Evolutionary conservation across 2,329 filamentous ascomycete genomes (phyloP).

Genomic region (Penicillium sp.): DNA sequence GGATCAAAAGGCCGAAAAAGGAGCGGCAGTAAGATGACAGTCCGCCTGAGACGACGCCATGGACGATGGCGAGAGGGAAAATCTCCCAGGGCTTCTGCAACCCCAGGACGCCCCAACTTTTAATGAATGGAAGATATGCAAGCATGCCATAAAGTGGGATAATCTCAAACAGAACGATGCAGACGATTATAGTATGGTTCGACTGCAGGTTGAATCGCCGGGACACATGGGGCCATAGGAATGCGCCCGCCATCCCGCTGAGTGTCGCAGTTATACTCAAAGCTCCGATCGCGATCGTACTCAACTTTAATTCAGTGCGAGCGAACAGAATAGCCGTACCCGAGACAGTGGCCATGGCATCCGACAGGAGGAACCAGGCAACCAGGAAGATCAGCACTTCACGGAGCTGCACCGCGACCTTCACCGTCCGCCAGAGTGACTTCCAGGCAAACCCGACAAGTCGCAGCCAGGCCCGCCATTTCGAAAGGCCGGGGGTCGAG

Average conservation of each 20-base stretch:
- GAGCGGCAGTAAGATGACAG: conserved; percentile 81
- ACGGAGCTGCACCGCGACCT: conserved; percentile 63
- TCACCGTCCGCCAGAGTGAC: conserved; percentile 69
- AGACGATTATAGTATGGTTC: conserved; percentile 80
- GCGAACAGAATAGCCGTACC: conserved; percentile 89
- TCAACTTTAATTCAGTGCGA: conserved; percentile 81
- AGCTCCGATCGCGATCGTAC: conserved; percentile 71
- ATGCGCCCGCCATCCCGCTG: conserved; percentile 74
- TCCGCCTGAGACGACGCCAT: conserved; percentile 81
- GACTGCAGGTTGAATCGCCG: conserved; percentile 62
- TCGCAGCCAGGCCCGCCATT: conserved; percentile 52
- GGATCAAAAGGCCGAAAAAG: conserved; percentile 81
- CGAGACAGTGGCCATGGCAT: conserved; percentile 84
- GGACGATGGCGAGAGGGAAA: conserved; percentile 79
- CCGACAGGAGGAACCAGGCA: conserved; percentile 86
- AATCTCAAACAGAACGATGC: conserved; percentile 79
- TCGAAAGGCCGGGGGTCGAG: conserved; percentile 7
- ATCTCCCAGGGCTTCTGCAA: conserved; percentile 89
- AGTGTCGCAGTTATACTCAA: conserved; percentile 84
- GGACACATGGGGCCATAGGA: conserved; percentile 75
- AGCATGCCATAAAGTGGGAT: conserved; percentile 84
- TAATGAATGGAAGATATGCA: conserved; percentile 73
- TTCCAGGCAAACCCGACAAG: conserved; percentile 78
- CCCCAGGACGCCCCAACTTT: conserved; percentile 66
- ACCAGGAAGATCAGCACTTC: conserved; percentile 76